phyloP scores from a whole-genome alignment of 2,329 filamentous ascomycete species.

The Colletotrichum higginsianum region DNA sequence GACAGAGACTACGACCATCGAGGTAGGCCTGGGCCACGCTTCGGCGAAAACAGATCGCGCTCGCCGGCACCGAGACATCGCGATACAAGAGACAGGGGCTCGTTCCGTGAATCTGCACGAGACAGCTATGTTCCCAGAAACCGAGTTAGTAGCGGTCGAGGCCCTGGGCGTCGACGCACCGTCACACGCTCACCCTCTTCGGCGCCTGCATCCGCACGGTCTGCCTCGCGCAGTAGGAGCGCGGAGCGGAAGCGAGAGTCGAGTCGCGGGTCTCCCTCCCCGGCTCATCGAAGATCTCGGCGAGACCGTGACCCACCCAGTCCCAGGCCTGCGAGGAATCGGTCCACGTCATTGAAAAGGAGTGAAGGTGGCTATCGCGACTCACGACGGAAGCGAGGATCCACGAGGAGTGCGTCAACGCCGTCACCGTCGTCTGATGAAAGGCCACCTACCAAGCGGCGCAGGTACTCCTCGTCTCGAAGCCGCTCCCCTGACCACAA shows the following conservation, averaged over 20 bases:
- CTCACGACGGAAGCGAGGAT: slow-evolving; percentile 43
- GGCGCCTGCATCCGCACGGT: slow-evolving; percentile 49
- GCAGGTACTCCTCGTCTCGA: slow-evolving; percentile 64
- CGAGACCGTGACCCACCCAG: slow-evolving; percentile 50
- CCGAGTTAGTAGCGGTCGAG: slow-evolving; percentile 58
- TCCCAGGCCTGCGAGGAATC: slow-evolving; percentile 53
- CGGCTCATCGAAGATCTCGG: slow-evolving; percentile 53
- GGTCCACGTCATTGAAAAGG: slow-evolving; percentile 56
- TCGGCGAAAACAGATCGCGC: slow-evolving; percentile 61
- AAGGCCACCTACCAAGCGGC: slow-evolving; percentile 63
- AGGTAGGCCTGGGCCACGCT: slow-evolving; percentile 61
- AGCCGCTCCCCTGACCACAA: slow-evolving; percentile 60
- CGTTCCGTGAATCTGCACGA: slow-evolving; percentile 55
- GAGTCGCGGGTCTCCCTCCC: slow-evolving; percentile 51
- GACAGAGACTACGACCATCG: slow-evolving; percentile 64
- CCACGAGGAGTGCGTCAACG: slow-evolving; percentile 47
- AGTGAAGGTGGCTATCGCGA: slow-evolving; percentile 46
- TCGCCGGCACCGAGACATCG: slow-evolving; percentile 63
- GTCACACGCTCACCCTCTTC: slow-evolving; percentile 52
- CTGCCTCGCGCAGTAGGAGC: slow-evolving; percentile 52
- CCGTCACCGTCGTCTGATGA: slow-evolving; percentile 55
- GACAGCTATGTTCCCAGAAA: slow-evolving; percentile 69
- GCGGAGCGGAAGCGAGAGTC: slow-evolving; percentile 49
- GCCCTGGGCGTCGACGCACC: slow-evolving; percentile 59
- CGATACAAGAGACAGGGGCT: slow-evolving; percentile 60